phyloP scores from a whole-genome alignment of 2,329 filamentous ascomycete species.

The Aureobasidium sp. region DNA sequence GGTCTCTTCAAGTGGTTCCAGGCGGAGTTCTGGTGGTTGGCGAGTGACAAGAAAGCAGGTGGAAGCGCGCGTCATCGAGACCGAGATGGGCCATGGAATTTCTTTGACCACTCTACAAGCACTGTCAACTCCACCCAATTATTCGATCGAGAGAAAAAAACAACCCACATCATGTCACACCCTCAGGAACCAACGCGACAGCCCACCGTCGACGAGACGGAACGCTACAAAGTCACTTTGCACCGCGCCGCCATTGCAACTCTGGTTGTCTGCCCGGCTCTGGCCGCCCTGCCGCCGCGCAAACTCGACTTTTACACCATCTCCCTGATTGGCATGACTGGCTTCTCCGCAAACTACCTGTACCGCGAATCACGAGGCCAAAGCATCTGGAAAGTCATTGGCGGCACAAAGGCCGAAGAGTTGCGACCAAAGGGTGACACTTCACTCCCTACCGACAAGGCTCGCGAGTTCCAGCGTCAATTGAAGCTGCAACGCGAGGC shows the following conservation, averaged over 20 bases:
- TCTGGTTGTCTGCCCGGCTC: slow-evolving; percentile 47
- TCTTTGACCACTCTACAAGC: not conserved
- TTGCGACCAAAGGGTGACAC: slow-evolving; percentile 15
- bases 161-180: slow-evolving; percentile 22
- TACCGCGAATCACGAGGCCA: slow-evolving; percentile 35
- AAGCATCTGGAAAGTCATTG: slow-evolving; percentile 30
- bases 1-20: not conserved
- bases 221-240: slow-evolving; percentile 19
- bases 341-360: slow-evolving; percentile 46
- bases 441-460: slow-evolving; percentile 33
- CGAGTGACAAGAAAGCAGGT: not conserved
- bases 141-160: not conserved
- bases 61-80: slow-evolving; percentile 8
- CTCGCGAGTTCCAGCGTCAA: slow-evolving; percentile 28
- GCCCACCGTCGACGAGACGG: slow-evolving; percentile 23
- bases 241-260: slow-evolving; percentile 44
- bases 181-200: slow-evolving; percentile 23
- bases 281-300: slow-evolving; percentile 52
- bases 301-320: slow-evolving; percentile 57
- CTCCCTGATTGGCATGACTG: slow-evolving; percentile 43
- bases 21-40: not conserved
- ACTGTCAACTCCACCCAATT: not conserved
- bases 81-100: slow-evolving; percentile 2
- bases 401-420: slow-evolving; percentile 19
- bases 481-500: slow-evolving; percentile 36